Conservation (phyloP, 345 rosid genomes). For the Hibiscus mutabilis region DNA sequence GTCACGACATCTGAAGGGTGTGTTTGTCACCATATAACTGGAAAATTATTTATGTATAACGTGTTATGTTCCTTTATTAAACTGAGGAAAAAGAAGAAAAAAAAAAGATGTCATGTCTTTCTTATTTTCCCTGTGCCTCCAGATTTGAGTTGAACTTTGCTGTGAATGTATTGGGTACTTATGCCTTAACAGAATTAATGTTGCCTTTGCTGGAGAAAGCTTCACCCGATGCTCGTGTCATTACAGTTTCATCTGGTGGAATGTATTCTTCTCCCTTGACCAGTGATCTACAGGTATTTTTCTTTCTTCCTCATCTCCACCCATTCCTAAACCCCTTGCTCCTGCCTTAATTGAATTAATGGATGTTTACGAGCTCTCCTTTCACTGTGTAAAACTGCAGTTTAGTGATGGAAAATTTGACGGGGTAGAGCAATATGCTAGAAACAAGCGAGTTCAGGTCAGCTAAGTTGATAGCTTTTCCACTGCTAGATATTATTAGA, state of each 20-base stretch:
- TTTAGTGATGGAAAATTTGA: constrained; percentile 44
- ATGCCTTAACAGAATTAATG: constrained; percentile 61
- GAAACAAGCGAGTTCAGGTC: constrained; percentile 87
- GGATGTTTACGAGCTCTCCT: not conserved
- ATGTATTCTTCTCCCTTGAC: constrained; percentile 77
- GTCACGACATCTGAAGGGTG: constrained; percentile 73
- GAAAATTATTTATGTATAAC: not conserved
- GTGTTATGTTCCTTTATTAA: not conserved
- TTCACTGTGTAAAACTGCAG: constrained; percentile 30
- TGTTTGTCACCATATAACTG: not conserved
- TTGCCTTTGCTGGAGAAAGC: constrained; percentile 76
- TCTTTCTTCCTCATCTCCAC: not conserved
- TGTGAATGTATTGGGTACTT: constrained; percentile 81
- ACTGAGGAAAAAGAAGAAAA: not conserved
- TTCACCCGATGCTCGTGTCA: constrained; percentile 74
- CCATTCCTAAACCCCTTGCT: not conserved
- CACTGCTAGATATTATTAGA: not conserved
- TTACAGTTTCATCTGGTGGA: constrained; percentile 85
- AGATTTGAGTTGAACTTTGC: constrained; percentile 76
- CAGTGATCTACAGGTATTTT: constrained; percentile 70
- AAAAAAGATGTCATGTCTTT: not conserved
- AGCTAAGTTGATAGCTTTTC: constrained; percentile 6
- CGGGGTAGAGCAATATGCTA: constrained; percentile 67
- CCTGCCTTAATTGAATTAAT: not conserved
- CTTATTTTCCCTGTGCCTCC: constrained; percentile 5